These are phyloP conservation scores for Amphicarpaea edgeworthii DNA, from an alignment of 306 rosid species.

Conservation along the genomic window DNA sequence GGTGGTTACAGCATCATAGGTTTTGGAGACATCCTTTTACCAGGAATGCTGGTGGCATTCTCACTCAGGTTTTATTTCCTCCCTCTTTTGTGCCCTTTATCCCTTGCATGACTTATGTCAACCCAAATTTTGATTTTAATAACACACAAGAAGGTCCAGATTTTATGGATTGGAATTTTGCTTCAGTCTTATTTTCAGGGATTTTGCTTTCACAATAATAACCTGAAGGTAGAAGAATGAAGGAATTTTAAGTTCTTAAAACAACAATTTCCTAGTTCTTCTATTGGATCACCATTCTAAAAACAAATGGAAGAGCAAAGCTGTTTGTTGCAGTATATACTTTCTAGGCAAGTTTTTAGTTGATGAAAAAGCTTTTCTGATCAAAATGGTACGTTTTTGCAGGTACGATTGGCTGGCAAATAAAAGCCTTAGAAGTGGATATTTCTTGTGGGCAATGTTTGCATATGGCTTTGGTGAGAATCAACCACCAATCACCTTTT, in stretches of 20 bases:
- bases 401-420: conserved; percentile 96
- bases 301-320: background rate
- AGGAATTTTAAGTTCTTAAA: conserved; percentile 16
- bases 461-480: conserved; percentile 94
- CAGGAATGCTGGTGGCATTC: conserved; percentile 90
- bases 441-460: conserved; percentile 93
- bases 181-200: background rate
- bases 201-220: background rate
- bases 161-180: conserved; percentile 35
- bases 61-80: conserved; percentile 76
- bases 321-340: background rate
- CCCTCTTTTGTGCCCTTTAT: conserved; percentile 5
- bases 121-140: background rate
- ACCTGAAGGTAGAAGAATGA: background rate
- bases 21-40: conserved; percentile 95
- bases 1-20: conserved; percentile 98
- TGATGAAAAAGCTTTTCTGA: conserved; percentile 24
- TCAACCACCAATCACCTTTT: conserved; percentile 33
- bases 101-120: conserved; percentile 37
- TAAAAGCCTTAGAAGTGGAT: conserved; percentile 74
- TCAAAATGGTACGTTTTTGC: conserved; percentile 27
- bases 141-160: background rate
- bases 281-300: conserved; percentile 3
- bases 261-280: conserved; percentile 7
- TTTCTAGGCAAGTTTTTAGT: conserved; percentile 22